phyloP scores from a whole-genome alignment of 148 eudicot species.

The Chenopodium album region DNA sequence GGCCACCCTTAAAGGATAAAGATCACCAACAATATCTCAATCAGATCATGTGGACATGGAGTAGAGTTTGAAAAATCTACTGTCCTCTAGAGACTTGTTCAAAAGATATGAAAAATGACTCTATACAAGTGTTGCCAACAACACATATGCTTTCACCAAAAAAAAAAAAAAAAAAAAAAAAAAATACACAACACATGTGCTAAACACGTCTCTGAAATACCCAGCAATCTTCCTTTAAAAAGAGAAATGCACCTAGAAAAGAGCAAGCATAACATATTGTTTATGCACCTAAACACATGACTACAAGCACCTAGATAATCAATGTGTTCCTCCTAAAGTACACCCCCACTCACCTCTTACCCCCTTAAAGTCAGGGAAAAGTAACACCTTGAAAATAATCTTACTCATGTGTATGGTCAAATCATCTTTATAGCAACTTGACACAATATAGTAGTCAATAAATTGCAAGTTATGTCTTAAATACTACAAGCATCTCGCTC shows the following conservation, averaged over 20 bases:
- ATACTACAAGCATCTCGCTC: background rate
- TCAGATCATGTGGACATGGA: background rate
- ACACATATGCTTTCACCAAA: no score
- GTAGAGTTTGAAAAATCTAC: background rate
- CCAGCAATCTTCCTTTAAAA: no score
- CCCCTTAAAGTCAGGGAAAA: no score
- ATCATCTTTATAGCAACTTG: background rate
- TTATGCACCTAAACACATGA: constrained; percentile 15
- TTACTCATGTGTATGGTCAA: background rate
- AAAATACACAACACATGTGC: no score
- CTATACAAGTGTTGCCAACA: background rate
- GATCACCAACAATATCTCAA: background rate
- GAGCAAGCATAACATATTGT: background rate
- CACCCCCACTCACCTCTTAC: no score
- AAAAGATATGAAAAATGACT: background rate
- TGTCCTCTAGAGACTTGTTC: background rate
- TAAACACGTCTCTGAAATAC: background rate
- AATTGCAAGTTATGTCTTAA: background rate
- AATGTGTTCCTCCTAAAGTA: background rate
- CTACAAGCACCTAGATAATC: background rate
- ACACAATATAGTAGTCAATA: background rate
- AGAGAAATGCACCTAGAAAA: background rate
- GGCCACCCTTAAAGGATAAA: background rate
- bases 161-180: no score
- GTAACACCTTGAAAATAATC: no score